phyloP scores from a whole-genome alignment of 768 basidiomycete genomes.

The Suillus brevipes region DNA sequence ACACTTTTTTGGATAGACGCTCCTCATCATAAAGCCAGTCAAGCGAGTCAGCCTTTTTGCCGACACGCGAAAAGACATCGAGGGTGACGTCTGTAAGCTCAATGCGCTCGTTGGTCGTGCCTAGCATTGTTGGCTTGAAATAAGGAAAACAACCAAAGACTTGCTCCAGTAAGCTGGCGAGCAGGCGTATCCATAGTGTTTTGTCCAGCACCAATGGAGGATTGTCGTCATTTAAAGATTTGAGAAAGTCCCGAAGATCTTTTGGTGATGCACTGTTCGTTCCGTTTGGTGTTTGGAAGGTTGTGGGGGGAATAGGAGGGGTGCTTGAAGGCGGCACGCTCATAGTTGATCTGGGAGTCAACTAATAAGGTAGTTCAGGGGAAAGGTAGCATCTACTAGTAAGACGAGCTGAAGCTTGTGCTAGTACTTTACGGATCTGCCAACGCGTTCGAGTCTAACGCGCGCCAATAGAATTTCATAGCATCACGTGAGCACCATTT shows the following conservation, averaged over 20 bases:
- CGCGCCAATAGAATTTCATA: neutral
- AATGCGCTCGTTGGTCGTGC: slow-evolving; percentile 56
- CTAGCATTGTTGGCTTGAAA: slow-evolving; percentile 51
- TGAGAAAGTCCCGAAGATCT: slow-evolving; percentile 47
- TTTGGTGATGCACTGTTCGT: slow-evolving; percentile 27
- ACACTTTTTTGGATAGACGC: slow-evolving; percentile 48
- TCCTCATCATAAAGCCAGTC: slow-evolving; percentile 52
- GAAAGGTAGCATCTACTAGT: neutral
- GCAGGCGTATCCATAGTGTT: slow-evolving; percentile 49
- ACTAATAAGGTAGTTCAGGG: neutral
- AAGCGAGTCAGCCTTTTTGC: slow-evolving; percentile 36
- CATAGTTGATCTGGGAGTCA: slow-evolving; percentile 19
- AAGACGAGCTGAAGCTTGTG: neutral
- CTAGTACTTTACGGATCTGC: neutral
- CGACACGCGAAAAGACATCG: slow-evolving; percentile 52
- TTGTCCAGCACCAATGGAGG: slow-evolving; percentile 34
- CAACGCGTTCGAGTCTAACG: neutral
- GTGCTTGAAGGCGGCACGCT: slow-evolving; percentile 25
- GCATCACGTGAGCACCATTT: neutral
- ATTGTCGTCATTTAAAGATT: slow-evolving; percentile 36
- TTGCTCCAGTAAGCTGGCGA: slow-evolving; percentile 53
- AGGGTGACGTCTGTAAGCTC: slow-evolving; percentile 54
- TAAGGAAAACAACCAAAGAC: slow-evolving; percentile 57
- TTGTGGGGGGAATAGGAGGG: slow-evolving; percentile 23
- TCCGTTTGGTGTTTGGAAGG: slow-evolving; percentile 33